Conservation (phyloP, 2,329 filamentous ascomycete genomes). For the Ophiosphaerella herpotricha region DNA sequence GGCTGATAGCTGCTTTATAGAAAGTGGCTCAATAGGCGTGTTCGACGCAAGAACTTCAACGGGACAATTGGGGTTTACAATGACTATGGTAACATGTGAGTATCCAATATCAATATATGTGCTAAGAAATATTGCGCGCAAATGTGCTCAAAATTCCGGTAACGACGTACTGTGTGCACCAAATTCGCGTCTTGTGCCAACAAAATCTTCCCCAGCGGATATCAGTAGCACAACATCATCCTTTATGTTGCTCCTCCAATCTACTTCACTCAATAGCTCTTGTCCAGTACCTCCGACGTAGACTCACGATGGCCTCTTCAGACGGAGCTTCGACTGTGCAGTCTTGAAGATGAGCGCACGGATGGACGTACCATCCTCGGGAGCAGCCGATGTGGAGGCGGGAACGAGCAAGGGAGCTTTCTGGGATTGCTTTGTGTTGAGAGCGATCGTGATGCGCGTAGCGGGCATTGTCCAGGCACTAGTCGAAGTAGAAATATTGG, state of each 20-base stretch:
- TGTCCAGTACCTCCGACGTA: slow-evolving; percentile 31
- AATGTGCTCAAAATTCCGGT: slow-evolving; percentile 24
- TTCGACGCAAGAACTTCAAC: slow-evolving; percentile 31
- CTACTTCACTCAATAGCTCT: slow-evolving; percentile 31
- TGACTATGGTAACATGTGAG: slow-evolving; percentile 13
- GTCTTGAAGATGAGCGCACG: slow-evolving; percentile 33
- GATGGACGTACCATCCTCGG: slow-evolving; percentile 21
- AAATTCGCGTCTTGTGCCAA: slow-evolving; percentile 30
- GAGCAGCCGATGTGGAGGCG: slow-evolving; percentile 17
- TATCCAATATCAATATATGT: neutral
- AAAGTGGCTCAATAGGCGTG: slow-evolving; percentile 34
- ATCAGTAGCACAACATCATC: slow-evolving; percentile 37
- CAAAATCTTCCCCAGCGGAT: slow-evolving; percentile 39
- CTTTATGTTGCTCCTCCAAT: slow-evolving; percentile 30
- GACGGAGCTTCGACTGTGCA: slow-evolving; percentile 36
- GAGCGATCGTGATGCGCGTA: slow-evolving; percentile 37
- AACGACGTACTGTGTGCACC: slow-evolving; percentile 19
- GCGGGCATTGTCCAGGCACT: slow-evolving; percentile 11
- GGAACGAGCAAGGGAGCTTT: slow-evolving; percentile 36
- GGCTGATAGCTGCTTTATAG: slow-evolving; percentile 36
- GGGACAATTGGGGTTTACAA: slow-evolving; percentile 22
- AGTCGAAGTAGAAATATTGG: neutral
- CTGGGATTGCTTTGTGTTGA: slow-evolving; percentile 37
- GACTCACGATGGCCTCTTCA: slow-evolving; percentile 35
- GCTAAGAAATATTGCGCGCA: slow-evolving; percentile 18